Percentiles rank a stretch among this genome's conserved stretches.
Conservation (phyloP, 2,329 filamentous ascomycete species). For the Cladosporium sp. region DNA sequence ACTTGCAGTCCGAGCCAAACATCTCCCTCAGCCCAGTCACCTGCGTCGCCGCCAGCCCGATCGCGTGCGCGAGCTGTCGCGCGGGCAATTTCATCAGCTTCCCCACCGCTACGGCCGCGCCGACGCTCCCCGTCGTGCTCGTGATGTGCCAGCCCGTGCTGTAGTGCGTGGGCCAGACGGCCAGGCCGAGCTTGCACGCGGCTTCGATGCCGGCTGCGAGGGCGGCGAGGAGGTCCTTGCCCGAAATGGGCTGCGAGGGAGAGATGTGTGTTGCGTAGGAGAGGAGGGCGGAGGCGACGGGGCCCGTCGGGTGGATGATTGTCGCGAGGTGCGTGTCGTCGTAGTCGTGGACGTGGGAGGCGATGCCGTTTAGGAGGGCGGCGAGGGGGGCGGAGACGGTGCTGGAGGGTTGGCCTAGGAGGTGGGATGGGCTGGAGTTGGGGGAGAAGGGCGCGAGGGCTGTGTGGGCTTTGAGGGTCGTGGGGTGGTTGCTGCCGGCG, state of each 20-base stretch:
- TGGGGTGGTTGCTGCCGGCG: conserved; percentile 44
- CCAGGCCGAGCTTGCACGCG: conserved; percentile 47
- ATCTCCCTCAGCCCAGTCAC: conserved; percentile 49
- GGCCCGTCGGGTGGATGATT: conserved; percentile 50
- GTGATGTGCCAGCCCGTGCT: conserved; percentile 54
- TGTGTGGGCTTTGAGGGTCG: conserved; percentile 34
- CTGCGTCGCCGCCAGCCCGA: conserved; percentile 49
- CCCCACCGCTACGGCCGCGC: conserved; percentile 47
- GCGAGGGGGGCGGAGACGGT: conserved; percentile 44
- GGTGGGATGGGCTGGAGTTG: conserved; percentile 31
- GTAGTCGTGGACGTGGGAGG: conserved; percentile 52
- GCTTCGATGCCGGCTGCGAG: conserved; percentile 48
- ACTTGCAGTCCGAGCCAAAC: conserved; percentile 52
- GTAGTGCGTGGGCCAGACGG: conserved; percentile 50
- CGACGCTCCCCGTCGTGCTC: conserved; percentile 46
- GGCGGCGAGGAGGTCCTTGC: conserved; percentile 45
- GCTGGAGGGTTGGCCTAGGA: conserved; percentile 30
- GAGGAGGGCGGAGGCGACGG: conserved; percentile 46
- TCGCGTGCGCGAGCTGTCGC: conserved; percentile 42
- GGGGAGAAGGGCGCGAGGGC: conserved; percentile 36
- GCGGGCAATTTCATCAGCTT: conserved; percentile 41
- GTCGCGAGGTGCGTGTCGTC: conserved; percentile 52
- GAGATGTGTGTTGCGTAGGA: conserved; percentile 38
- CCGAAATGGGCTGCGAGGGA: conserved; percentile 32
- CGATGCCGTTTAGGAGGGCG: conserved; percentile 49